A percentile compares a stretch with the other conserved stretches of the same genome.
These are phyloP conservation scores for Phialemoniopsis sp. DNA, from an alignment of 2,329 filamentous ascomycete species.

Conservation along the genomic window DNA sequence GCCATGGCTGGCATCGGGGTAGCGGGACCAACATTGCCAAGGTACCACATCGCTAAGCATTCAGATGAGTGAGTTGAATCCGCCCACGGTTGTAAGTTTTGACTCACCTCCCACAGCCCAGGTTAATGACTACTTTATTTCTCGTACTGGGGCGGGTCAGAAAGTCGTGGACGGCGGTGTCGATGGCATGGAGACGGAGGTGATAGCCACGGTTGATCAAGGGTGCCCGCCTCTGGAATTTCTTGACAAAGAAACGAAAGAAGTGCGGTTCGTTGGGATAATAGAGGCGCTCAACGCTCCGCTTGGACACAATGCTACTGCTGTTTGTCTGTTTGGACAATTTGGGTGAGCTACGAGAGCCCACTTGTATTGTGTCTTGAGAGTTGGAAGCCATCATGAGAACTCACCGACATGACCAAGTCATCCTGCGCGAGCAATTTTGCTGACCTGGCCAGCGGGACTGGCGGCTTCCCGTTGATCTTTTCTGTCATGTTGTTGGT, in stretches of 20 bases:
- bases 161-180: constrained; percentile 70
- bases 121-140: constrained; percentile 74
- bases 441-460: too few species aligned
- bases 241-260: constrained; percentile 83
- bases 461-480: too few species aligned
- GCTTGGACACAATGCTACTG: constrained; percentile 87
- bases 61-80: constrained; percentile 2
- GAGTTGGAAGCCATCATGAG: background rate
- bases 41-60: constrained; percentile 72
- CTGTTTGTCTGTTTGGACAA: constrained; percentile 67
- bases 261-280: constrained; percentile 74
- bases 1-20: constrained; percentile 52
- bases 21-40: constrained; percentile 73
- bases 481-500: too few species aligned
- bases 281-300: constrained; percentile 88
- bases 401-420: constrained; percentile 47
- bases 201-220: constrained; percentile 89
- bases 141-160: constrained; percentile 45
- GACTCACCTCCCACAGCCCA: constrained; percentile 86
- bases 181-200: constrained; percentile 78
- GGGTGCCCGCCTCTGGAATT: constrained; percentile 77
- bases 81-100: too few species aligned
- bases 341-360: background rate
- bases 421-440: constrained; percentile 30
- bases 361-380: background rate